These are phyloP conservation scores for Arthrinium puccinioides DNA, from an alignment of 2,329 filamentous ascomycete species.

Conservation along the genomic window DNA sequence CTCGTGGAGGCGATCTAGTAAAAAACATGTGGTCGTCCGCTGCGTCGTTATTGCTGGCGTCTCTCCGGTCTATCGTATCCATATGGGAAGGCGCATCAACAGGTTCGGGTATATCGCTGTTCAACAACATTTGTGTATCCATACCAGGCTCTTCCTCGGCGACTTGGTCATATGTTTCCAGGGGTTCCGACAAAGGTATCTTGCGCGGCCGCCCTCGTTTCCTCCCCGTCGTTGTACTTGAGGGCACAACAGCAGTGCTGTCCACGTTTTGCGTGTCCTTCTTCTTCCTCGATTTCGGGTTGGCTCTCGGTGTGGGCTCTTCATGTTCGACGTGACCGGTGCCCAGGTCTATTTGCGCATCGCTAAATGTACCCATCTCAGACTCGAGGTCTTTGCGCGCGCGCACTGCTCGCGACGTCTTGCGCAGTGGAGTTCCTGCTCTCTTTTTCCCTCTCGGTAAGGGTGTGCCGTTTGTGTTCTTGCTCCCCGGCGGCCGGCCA, in stretches of 20 bases:
- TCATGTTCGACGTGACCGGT: slow-evolving; percentile 10
- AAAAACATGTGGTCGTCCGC: background rate
- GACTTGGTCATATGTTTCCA: too few relatives aligned
- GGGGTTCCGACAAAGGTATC: slow-evolving; percentile 14
- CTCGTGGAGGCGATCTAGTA: background rate
- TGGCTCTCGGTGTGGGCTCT: slow-evolving; percentile 23
- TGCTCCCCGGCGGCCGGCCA: slow-evolving; percentile 37
- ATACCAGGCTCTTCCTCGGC: too few relatives aligned
- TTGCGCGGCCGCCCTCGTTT: slow-evolving; percentile 25
- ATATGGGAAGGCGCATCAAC: slow-evolving; percentile 1
- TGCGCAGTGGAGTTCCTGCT: slow-evolving; percentile 35
- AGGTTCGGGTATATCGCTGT: slow-evolving; percentile 7
- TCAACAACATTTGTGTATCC: too few relatives aligned
- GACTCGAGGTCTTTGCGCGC: slow-evolving; percentile 20
- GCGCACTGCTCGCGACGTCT: slow-evolving; percentile 25
- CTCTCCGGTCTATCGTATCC: slow-evolving; percentile 4
- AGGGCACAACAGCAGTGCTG: slow-evolving; percentile 11
- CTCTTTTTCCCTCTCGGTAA: slow-evolving; percentile 38
- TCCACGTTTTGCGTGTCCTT: slow-evolving; percentile 12
- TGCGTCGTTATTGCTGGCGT: too few relatives aligned
- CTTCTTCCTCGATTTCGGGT: slow-evolving; percentile 21
- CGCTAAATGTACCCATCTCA: slow-evolving; percentile 15
- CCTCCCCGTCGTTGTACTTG: slow-evolving; percentile 17
- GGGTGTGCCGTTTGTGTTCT: slow-evolving; percentile 44
- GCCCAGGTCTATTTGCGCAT: slow-evolving; percentile 13